Conservation (phyloP, 2,329 filamentous ascomycete genomes). For the Pleochaeta shiraiana region DNA sequence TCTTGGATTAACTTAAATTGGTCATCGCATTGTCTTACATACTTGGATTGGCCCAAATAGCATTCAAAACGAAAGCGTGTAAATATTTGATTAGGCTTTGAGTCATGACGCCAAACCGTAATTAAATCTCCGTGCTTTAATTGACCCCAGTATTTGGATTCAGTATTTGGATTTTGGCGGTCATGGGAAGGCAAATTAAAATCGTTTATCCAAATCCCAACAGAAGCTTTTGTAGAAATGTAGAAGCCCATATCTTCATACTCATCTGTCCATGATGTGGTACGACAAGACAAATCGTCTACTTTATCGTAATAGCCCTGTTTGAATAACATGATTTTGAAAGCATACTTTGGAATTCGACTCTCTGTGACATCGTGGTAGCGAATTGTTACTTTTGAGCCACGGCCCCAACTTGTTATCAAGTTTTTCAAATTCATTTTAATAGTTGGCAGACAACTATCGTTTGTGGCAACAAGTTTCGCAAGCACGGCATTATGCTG, state of each 20-base stretch:
- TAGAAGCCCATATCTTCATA: conserved; percentile 33
- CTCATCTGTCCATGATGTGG: conserved; percentile 21
- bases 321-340: conserved; percentile 57
- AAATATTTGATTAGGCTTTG: conserved; percentile 10
- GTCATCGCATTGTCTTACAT: conserved; percentile 8
- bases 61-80: conserved; percentile 16
- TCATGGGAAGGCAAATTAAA: conserved; percentile 37
- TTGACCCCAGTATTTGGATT: conserved; percentile 37
- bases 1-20: conserved; percentile 10
- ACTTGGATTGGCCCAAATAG: conserved; percentile 15
- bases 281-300: conserved; percentile 9
- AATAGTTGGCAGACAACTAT: conserved; percentile 41
- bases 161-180: conserved; percentile 27
- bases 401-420: conserved; percentile 59
- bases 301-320: conserved; percentile 36
- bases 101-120: conserved; percentile 39
- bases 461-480: conserved; percentile 38
- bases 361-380: conserved; percentile 41
- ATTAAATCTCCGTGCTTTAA: conserved; percentile 60
- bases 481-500: conserved; percentile 30
- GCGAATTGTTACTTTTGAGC: conserved; percentile 41
- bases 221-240: conserved; percentile 58
- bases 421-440: conserved; percentile 43
- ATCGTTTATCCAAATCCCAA: conserved; percentile 58
- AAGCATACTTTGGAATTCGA: conserved; percentile 60